Percentiles rank a stretch among this genome's conserved stretches.
These are phyloP conservation scores for Penicillium psychrofluorescens DNA, from an alignment of 495 filamentous ascomycete genomes.

Conservation along the genomic window DNA sequence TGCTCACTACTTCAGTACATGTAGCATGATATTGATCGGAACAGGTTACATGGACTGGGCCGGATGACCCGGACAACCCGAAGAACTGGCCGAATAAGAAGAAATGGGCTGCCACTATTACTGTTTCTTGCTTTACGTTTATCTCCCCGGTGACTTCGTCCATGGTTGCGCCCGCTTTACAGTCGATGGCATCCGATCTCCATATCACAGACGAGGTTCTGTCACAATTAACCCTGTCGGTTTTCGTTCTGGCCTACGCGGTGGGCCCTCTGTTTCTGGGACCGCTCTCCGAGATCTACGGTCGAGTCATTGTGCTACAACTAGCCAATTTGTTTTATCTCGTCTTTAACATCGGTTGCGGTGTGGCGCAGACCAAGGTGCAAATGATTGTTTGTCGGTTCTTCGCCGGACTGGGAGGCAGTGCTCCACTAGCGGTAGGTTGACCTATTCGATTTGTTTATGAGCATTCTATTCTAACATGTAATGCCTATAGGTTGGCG, in stretches of 20 bases:
- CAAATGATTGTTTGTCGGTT: constrained; percentile 52
- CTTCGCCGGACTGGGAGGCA: constrained; percentile 50
- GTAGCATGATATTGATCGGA: constrained; percentile 1
- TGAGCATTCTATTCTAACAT: background rate
- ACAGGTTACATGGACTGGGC: constrained; percentile 48
- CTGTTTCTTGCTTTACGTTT: constrained; percentile 58
- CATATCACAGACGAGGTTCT: constrained; percentile 49
- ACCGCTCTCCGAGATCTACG: constrained; percentile 70
- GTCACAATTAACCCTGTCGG: constrained; percentile 54
- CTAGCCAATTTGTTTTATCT: constrained; percentile 60
- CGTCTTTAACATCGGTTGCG: constrained; percentile 50
- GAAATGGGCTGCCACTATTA: constrained; percentile 58
- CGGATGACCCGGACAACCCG: constrained; percentile 51
- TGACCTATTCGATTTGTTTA: background rate
- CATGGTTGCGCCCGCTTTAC: constrained; percentile 66
- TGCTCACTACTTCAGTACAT: background rate
- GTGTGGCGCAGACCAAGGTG: constrained; percentile 39
- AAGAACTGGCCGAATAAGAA: constrained; percentile 48
- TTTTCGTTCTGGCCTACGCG: constrained; percentile 72
- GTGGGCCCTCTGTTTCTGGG: constrained; percentile 62
- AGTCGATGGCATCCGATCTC: constrained; percentile 50
- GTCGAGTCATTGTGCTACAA: constrained; percentile 55
- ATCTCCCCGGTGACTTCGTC: constrained; percentile 66
- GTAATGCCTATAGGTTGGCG: constrained; percentile 35
- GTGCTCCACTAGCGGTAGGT: constrained; percentile 44